These are phyloP conservation scores for Alnus rubra DNA, from an alignment of 306 rosid species.

Conservation along the genomic window DNA sequence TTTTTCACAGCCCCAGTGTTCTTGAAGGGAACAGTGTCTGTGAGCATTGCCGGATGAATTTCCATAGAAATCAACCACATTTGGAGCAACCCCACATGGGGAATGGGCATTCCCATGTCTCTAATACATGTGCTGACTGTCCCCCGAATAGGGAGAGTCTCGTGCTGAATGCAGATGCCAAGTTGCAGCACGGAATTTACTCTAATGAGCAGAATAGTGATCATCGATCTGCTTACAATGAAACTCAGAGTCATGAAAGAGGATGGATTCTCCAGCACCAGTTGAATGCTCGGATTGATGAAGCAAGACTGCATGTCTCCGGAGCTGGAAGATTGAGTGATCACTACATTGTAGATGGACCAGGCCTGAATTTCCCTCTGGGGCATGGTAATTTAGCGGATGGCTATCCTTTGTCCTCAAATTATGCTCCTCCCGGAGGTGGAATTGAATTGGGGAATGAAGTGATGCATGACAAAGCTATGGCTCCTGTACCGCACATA, in stretches of 20 bases:
- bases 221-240: slow-evolving; percentile 53
- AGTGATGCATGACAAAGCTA: slow-evolving; percentile 62
- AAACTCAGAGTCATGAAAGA: slow-evolving; percentile 64
- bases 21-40: slow-evolving; percentile 71
- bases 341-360: slow-evolving; percentile 64
- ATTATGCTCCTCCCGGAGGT: slow-evolving; percentile 53
- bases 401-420: slow-evolving; percentile 49
- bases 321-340: slow-evolving; percentile 64
- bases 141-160: slow-evolving; percentile 57
- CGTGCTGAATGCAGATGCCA: slow-evolving; percentile 60
- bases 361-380: slow-evolving; percentile 53
- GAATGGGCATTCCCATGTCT: slow-evolving; percentile 59
- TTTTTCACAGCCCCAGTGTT: slow-evolving; percentile 55
- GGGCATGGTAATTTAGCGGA: slow-evolving; percentile 55
- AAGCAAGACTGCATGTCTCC: slow-evolving; percentile 50
- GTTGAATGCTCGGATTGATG: slow-evolving; percentile 57
- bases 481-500: slow-evolving; percentile 51
- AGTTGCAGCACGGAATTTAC: slow-evolving; percentile 64
- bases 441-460: slow-evolving; percentile 70
- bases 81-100: slow-evolving; percentile 55
- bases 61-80: slow-evolving; percentile 66
- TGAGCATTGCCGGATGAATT: slow-evolving; percentile 71
- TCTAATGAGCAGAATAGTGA: slow-evolving; percentile 58
- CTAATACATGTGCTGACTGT: slow-evolving; percentile 62
- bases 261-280: slow-evolving; percentile 69